Evolutionary conservation across 2,329 filamentous ascomycete genomes (phyloP).

Genomic region (Botrytis hyacinthi): DNA sequence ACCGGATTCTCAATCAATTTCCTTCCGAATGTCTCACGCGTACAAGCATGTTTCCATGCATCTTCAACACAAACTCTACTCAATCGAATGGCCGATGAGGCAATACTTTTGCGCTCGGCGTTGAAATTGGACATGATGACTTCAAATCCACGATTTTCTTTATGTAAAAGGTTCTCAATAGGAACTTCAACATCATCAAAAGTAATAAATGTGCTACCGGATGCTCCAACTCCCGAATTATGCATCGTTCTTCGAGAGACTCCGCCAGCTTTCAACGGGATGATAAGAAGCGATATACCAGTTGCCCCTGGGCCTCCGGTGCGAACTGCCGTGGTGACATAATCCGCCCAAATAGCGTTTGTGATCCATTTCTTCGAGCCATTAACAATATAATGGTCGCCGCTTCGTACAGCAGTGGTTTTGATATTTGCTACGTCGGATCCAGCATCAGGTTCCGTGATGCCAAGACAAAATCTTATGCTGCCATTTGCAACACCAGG

Average conservation of each 20-base stretch:
- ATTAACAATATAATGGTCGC: conserved; percentile 58
- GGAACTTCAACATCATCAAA: conserved; percentile 57
- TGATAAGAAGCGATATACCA: conserved; percentile 58
- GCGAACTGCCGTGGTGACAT: conserved; percentile 60
- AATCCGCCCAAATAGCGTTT: conserved; percentile 58
- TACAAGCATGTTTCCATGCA: conserved; percentile 51
- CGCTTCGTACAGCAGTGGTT: conserved; percentile 55
- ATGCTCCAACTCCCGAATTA: conserved; percentile 66
- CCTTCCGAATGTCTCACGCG: conserved; percentile 57
- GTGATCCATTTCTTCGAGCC: conserved; percentile 70
- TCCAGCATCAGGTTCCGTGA: conserved; percentile 62
- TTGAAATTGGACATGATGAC: conserved; percentile 62
- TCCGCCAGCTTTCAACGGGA: conserved; percentile 51
- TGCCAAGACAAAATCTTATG: conserved; percentile 61
- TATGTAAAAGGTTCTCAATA: conserved; percentile 51
- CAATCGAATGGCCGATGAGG: conserved; percentile 55
- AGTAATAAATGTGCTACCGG: conserved; percentile 54
- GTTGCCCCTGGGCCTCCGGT: conserved; percentile 53
- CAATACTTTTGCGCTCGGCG: conserved; percentile 57
- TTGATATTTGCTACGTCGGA: conserved; percentile 64
- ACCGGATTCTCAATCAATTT: conserved; percentile 57
- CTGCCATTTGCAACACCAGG: conserved; percentile 57
- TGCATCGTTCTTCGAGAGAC: conserved; percentile 54
- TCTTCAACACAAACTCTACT: conserved; percentile 55
- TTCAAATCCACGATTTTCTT: conserved; percentile 54